Evolutionary conservation across 2,329 filamentous ascomycete species (phyloP).

Genomic region (Bretziella fagacearum): DNA sequence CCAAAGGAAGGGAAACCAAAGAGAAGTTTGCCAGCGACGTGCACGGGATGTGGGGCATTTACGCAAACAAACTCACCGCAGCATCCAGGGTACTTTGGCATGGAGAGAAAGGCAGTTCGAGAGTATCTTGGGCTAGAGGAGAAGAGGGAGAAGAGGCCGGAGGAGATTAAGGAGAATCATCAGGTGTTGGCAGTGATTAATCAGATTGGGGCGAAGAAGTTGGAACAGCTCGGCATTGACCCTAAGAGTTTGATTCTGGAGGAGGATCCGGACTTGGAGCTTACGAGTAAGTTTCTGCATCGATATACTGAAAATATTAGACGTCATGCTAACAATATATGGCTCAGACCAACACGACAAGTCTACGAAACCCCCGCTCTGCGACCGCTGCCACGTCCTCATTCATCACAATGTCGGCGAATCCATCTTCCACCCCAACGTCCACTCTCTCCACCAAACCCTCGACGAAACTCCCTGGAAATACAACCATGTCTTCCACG

Average conservation of each 20-base stretch:
- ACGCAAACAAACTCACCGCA: slow-evolving; percentile 36
- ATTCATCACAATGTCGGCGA: slow-evolving; percentile 53
- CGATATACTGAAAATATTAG: background rate
- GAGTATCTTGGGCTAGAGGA: slow-evolving; percentile 25
- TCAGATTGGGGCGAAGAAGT: slow-evolving; percentile 24
- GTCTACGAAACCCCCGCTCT: slow-evolving; percentile 41
- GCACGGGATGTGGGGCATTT: slow-evolving; percentile 48
- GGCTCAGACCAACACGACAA: slow-evolving; percentile 5
- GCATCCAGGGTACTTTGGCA: slow-evolving; percentile 39
- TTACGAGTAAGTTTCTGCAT: slow-evolving; percentile 10
- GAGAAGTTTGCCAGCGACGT: slow-evolving; percentile 35
- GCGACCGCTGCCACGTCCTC: slow-evolving; percentile 74
- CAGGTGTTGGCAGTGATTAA: slow-evolving; percentile 14
- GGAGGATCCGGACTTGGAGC: slow-evolving; percentile 10
- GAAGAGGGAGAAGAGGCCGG: slow-evolving; percentile 31
- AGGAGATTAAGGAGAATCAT: slow-evolving; percentile 26
- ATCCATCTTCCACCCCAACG: slow-evolving; percentile 62
- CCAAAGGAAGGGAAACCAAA: background rate
- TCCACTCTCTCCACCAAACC: slow-evolving; percentile 66
- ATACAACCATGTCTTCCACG: slow-evolving; percentile 87
- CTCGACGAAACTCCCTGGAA: slow-evolving; percentile 78
- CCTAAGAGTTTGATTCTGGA: slow-evolving; percentile 18
- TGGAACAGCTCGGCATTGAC: slow-evolving; percentile 32
- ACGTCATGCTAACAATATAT: background rate
- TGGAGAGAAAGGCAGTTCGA: slow-evolving; percentile 33